Evolutionary conservation across 257 asterid genomes (phyloP).

Genomic region (Solanum ossicruentum): DNA sequence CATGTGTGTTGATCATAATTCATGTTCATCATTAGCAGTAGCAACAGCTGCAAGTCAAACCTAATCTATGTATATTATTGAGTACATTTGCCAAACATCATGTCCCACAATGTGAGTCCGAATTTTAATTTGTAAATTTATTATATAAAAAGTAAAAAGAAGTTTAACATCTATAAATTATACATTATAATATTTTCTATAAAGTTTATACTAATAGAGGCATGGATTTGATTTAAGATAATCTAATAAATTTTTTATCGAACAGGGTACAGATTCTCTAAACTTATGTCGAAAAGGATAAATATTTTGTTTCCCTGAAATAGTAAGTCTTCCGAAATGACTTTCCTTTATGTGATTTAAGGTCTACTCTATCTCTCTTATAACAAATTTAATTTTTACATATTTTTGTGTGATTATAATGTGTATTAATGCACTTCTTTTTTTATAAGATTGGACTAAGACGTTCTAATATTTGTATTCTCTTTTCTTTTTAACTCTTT

Average conservation of each 20-base stretch:
- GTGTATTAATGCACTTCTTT: not conserved
- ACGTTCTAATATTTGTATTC: not conserved
- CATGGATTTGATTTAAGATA: no score
- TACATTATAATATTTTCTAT: not conserved
- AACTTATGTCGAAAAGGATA: no score
- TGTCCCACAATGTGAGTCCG: not conserved
- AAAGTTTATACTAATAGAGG: no score
- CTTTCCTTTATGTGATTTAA: not conserved
- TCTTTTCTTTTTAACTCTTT: not conserved
- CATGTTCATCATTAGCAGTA: not conserved
- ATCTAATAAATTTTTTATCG: no score
- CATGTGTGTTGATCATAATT: constrained; percentile 16
- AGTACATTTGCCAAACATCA: not conserved
- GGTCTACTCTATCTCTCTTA: not conserved
- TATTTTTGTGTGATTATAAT: not conserved
- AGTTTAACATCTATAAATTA: not conserved
- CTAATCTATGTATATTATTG: not conserved
- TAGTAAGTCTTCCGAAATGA: not conserved
- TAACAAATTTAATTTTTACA: no score
- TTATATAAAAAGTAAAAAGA: not conserved
- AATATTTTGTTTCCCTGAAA: no score
- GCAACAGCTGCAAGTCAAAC: not conserved
- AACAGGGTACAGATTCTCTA: no score
- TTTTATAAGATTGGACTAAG: no score
- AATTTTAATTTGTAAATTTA: not conserved